These are phyloP conservation scores for Erythrophleum ivorense DNA, from an alignment of 331 rosid species.

Conservation along the genomic window DNA sequence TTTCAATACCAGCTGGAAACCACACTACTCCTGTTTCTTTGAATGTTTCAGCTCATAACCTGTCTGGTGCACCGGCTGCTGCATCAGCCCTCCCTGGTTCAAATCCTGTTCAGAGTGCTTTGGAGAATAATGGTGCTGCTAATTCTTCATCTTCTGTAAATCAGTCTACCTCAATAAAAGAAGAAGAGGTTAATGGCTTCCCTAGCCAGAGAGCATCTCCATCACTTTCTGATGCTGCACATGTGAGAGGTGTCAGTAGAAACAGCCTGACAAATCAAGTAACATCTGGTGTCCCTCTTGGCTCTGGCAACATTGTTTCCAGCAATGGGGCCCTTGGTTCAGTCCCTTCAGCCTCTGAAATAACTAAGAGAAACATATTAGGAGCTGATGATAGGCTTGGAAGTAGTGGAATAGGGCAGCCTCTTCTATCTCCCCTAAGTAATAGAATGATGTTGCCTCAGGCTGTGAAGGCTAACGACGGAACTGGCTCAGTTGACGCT, in stretches of 20 bases:
- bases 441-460: constrained; percentile 67
- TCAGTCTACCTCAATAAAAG: constrained; percentile 61
- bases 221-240: constrained; percentile 67
- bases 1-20: constrained; percentile 60
- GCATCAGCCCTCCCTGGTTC: constrained; percentile 52
- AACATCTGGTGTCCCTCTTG: constrained; percentile 56
- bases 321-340: constrained; percentile 59
- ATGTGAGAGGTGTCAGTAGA: constrained; percentile 63
- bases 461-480: constrained; percentile 65
- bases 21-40: constrained; percentile 52
- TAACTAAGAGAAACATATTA: constrained; percentile 72
- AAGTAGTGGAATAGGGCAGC: constrained; percentile 62
- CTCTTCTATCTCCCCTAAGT: constrained; percentile 70
- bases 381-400: constrained; percentile 76
- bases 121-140: constrained; percentile 54
- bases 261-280: constrained; percentile 65
- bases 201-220: constrained; percentile 79
- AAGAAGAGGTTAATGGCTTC: constrained; percentile 67
- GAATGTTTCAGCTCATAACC: constrained; percentile 56
- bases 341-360: constrained; percentile 66
- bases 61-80: constrained; percentile 49
- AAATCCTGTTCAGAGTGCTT: constrained; percentile 50
- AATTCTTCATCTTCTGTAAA: constrained; percentile 58
- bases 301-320: constrained; percentile 63
- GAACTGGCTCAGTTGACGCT: constrained; percentile 59